Evolutionary conservation across 23 red algal species (phyloP).

Genomic region (Gracilaria vermiculophylla): DNA sequence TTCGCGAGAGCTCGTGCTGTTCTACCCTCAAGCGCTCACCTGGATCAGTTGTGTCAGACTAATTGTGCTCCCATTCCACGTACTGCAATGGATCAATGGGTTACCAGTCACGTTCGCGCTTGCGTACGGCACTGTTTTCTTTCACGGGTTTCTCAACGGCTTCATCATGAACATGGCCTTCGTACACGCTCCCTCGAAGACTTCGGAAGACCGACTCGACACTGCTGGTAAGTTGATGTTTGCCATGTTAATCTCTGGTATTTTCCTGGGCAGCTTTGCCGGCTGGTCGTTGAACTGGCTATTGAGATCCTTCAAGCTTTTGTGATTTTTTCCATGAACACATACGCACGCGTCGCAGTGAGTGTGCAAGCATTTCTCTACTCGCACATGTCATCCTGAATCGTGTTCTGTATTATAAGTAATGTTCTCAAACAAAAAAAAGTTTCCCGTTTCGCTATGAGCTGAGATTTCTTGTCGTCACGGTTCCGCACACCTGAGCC

Average conservation of each 20-base stretch:
- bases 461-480: too few species aligned
- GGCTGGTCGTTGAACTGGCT: slow-evolving; percentile 37
- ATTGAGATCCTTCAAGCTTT: not conserved
- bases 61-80: slow-evolving; percentile 16
- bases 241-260: slow-evolving; percentile 50
- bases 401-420: too few species aligned
- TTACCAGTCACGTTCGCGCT: not conserved
- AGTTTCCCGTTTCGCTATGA: too few species aligned
- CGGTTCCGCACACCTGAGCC: too few species aligned
- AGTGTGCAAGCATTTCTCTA: not conserved
- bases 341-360: not conserved
- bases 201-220: slow-evolving; percentile 15
- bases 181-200: not conserved
- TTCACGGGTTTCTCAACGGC: slow-evolving; percentile 48
- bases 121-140: slow-evolving; percentile 4
- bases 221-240: slow-evolving; percentile 47
- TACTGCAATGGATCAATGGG: slow-evolving; percentile 23
- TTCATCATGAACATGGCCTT: slow-evolving; percentile 52
- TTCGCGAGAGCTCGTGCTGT: slow-evolving; percentile 3
- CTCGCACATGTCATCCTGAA: too few species aligned
- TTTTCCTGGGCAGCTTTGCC: slow-evolving; percentile 25
- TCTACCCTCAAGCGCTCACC: not conserved
- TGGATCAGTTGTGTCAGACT: slow-evolving; percentile 6
- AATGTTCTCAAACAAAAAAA: too few species aligned
- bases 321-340: not conserved